Evolutionary conservation across 2,329 filamentous ascomycete genomes (phyloP).

Genomic region (Ophiocordyceps camponoti-saundersi): DNA sequence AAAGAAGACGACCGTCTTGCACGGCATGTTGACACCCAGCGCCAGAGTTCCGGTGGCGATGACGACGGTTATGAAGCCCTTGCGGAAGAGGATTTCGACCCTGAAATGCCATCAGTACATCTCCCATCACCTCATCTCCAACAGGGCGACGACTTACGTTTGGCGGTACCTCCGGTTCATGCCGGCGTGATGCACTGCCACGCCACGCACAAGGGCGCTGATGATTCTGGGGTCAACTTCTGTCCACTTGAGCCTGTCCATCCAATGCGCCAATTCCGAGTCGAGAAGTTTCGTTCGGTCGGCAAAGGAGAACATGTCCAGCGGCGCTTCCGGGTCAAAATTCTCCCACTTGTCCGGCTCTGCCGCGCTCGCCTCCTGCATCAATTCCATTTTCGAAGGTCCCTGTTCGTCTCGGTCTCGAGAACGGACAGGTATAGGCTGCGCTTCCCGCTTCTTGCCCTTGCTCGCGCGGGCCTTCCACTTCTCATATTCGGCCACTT

Average conservation of each 20-base stretch:
- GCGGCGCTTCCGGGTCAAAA: slow-evolving; percentile 49
- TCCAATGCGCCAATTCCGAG: slow-evolving; percentile 39
- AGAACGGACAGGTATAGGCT: slow-evolving; percentile 16
- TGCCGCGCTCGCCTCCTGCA: slow-evolving; percentile 37
- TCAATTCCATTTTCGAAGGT: slow-evolving; percentile 36
- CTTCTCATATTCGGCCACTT: slow-evolving; percentile 31
- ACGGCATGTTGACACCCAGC: slow-evolving; percentile 71
- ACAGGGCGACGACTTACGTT: slow-evolving; percentile 19
- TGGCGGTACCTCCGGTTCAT: slow-evolving; percentile 67
- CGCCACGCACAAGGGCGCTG: slow-evolving; percentile 44
- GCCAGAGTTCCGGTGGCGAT: slow-evolving; percentile 62
- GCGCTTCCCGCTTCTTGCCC: slow-evolving; percentile 4
- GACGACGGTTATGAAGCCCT: slow-evolving; percentile 52
- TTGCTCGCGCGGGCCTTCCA: slow-evolving; percentile 32
- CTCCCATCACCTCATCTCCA: neutral
- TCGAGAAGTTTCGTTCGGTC: slow-evolving; percentile 39
- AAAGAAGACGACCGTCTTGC: slow-evolving; percentile 63
- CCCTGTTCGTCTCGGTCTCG: slow-evolving; percentile 4
- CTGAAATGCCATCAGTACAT: slow-evolving; percentile 7
- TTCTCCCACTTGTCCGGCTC: slow-evolving; percentile 35
- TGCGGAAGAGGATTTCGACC: slow-evolving; percentile 59
- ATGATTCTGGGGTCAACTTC: slow-evolving; percentile 30
- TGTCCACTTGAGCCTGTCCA: slow-evolving; percentile 33
- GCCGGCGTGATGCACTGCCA: slow-evolving; percentile 65
- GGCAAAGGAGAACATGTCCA: slow-evolving; percentile 49